Evolutionary conservation across 2,329 filamentous ascomycete genomes (phyloP).

Genomic region (Ophiostoma himal-ulmi): DNA sequence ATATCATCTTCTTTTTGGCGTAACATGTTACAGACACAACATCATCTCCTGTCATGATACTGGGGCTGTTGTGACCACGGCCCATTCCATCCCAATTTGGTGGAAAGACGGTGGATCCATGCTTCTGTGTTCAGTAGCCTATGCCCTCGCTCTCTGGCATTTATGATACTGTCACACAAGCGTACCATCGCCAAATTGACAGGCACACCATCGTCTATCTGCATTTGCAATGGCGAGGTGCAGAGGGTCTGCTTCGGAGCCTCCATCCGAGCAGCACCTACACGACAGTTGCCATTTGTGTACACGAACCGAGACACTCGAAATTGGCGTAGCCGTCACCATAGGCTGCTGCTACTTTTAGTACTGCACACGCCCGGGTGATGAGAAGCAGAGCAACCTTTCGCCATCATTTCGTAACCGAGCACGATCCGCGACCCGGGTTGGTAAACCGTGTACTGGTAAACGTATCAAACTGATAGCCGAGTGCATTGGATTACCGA

Average conservation of each 20-base stretch:
- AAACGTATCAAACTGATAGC: neutral
- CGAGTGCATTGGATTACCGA: neutral
- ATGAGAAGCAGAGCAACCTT: neutral
- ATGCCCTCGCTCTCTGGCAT: neutral
- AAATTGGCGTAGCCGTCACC: neutral
- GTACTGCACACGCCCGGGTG: neutral
- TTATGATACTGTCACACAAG: neutral
- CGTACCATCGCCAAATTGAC: no score
- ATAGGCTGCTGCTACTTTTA: neutral
- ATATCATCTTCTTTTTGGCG: neutral
- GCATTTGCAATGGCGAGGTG: neutral
- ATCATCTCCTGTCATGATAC: neutral
- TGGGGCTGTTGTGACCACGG: neutral
- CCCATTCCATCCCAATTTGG: neutral
- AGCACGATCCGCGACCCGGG: neutral
- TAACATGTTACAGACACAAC: neutral
- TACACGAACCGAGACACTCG: slow-evolving; percentile 3
- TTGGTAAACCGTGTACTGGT: neutral
- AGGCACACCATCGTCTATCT: neutral
- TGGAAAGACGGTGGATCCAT: neutral
- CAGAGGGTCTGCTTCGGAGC: neutral
- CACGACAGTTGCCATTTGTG: neutral
- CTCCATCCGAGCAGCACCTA: neutral
- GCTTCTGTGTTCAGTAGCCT: neutral
- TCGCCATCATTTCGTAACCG: neutral